phyloP scores from a whole-genome alignment of 495 filamentous ascomycete species.

The Penicillium egyptiacum region DNA sequence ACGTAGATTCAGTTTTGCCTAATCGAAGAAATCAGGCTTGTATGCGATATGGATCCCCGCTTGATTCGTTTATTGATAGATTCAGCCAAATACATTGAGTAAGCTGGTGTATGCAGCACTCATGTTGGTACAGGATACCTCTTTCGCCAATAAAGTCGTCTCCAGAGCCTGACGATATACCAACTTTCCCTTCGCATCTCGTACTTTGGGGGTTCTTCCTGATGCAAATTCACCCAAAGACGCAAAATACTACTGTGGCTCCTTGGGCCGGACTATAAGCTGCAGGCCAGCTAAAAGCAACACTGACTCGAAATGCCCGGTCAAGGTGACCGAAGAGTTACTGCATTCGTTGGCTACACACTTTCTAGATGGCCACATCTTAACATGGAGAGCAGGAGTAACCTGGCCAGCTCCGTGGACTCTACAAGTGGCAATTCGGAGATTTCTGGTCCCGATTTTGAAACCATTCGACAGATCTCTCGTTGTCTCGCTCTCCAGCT shows the following conservation, averaged over 20 bases:
- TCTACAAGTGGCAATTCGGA: constrained; percentile 4
- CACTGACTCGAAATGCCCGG: not conserved
- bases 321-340: constrained; percentile 21
- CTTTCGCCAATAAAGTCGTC: not conserved
- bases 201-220: constrained; percentile 3
- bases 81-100: no score
- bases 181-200: constrained; percentile 14
- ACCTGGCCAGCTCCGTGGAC: not conserved
- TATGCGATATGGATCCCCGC: not conserved
- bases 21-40: not conserved
- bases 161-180: not conserved
- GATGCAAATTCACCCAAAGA: not conserved
- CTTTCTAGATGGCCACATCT: constrained; percentile 35
- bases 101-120: no score
- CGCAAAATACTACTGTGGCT: constrained; percentile 11
- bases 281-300: not conserved
- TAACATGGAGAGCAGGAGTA: constrained; percentile 18
- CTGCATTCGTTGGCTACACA: constrained; percentile 26
- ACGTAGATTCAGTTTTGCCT: no score
- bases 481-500: constrained; percentile 28
- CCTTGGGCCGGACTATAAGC: constrained; percentile 18
- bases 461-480: not conserved
- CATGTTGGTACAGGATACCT: not conserved
- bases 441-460: constrained; percentile 12
- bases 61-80: no score